A percentile compares a stretch with the other conserved stretches of the same genome.
These are phyloP conservation scores for Starmerella floricola DNA, from an alignment of 805 yeast genomes.

Conservation along the genomic window DNA sequence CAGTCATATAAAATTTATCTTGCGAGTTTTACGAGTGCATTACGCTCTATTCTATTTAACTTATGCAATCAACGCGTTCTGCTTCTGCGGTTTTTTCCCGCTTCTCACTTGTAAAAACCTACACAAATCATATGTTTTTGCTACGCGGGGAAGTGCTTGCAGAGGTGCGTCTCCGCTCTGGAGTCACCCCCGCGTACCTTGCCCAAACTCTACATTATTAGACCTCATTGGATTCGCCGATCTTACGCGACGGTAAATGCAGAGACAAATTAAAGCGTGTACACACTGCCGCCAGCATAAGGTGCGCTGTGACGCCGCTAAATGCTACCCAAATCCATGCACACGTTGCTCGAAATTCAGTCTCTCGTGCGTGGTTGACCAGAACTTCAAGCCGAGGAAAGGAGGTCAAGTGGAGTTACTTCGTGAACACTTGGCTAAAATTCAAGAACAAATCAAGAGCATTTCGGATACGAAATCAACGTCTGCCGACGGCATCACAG, in stretches of 20 bases:
- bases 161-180: not conserved
- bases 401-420: conserved; percentile 80
- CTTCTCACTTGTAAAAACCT: too few relatives aligned
- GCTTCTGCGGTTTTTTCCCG: too few relatives aligned
- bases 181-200: conserved; percentile 8
- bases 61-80: too few relatives aligned
- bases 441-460: conserved; percentile 56
- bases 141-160: too few relatives aligned
- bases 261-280: conserved; percentile 80
- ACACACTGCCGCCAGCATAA: conserved; percentile 92
- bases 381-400: conserved; percentile 79
- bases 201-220: conserved; percentile 1
- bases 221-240: not conserved
- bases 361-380: conserved; percentile 76
- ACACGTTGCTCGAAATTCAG: conserved; percentile 71
- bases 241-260: conserved; percentile 5
- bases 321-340: conserved; percentile 70
- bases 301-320: conserved; percentile 83
- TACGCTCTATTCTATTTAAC: too few relatives aligned
- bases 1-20: too few relatives aligned
- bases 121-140: too few relatives aligned
- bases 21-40: too few relatives aligned
- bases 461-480: conserved; percentile 45
- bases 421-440: conserved; percentile 72
- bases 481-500: conserved; percentile 19